These are phyloP conservation scores for Solanum sitiens DNA, from an alignment of 257 asterid genomes.

Conservation along the genomic window DNA sequence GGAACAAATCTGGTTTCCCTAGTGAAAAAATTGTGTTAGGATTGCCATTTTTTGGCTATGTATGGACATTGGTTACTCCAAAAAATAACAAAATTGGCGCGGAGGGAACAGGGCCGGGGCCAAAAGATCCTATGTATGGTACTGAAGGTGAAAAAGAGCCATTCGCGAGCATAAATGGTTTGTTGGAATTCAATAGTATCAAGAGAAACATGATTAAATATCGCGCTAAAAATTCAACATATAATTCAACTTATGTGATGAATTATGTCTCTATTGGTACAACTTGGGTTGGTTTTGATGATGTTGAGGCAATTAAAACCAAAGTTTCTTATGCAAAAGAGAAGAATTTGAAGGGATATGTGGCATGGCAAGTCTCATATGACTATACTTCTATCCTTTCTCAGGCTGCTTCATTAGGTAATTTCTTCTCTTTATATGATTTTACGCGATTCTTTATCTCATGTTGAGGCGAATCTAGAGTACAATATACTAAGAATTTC, in stretches of 20 bases:
- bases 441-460: not conserved
- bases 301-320: conserved; percentile 7
- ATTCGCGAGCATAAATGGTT: not conserved
- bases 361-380: not conserved
- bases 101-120: not conserved
- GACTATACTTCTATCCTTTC: conserved; percentile 9
- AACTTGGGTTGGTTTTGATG: conserved; percentile 17
- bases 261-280: conserved; percentile 4
- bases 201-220: not conserved
- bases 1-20: not conserved
- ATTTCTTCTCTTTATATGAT: not conserved
- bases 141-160: not conserved
- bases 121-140: not conserved
- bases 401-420: conserved; percentile 1
- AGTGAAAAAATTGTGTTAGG: not conserved
- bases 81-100: not conserved
- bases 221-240: not conserved
- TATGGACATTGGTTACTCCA: conserved; percentile 1
- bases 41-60: not conserved
- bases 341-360: conserved; percentile 3
- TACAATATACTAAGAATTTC: not conserved
- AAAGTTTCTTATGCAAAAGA: conserved; percentile 11
- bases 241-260: conserved; percentile 9
- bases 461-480: not conserved
- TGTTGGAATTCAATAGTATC: not conserved